Conservation (phyloP, 1,284 basidiomycete genomes). For the Microbotryum lychnidis-dioicae region DNA sequence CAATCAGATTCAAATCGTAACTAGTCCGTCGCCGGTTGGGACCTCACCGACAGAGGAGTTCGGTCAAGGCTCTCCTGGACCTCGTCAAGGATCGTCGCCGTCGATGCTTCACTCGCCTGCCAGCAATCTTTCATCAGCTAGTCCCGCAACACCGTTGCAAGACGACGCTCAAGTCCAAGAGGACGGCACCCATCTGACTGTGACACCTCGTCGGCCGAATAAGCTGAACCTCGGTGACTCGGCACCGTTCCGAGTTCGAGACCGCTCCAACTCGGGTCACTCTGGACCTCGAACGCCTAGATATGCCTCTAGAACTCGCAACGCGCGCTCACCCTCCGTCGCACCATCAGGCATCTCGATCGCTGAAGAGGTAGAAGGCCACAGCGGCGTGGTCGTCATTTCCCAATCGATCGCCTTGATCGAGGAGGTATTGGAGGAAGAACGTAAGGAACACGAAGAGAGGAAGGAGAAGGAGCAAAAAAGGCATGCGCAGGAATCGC, state of each 20-base stretch:
- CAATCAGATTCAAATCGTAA: neutral
- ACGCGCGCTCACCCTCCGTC: constrained; percentile 9
- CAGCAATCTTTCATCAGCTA: too few species aligned
- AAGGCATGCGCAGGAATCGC: too few species aligned
- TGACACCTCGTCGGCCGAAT: neutral
- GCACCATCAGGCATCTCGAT: constrained; percentile 13
- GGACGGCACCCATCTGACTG: neutral
- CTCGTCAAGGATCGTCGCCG: too few species aligned
- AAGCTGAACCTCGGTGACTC: too few species aligned
- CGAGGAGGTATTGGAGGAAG: constrained; percentile 25
- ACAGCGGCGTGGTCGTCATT: constrained; percentile 5
- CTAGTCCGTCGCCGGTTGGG: neutral
- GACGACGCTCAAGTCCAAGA: too few species aligned
- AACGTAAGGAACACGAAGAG: constrained; percentile 14
- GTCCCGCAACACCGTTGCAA: too few species aligned
- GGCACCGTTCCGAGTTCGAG: too few species aligned
- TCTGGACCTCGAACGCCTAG: constrained; percentile 2
- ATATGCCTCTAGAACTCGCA: neutral
- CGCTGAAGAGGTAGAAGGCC: neutral
- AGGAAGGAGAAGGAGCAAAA: constrained; percentile 8
- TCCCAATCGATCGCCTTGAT: constrained; percentile 20
- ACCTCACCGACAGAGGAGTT: neutral
- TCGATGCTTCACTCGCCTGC: too few species aligned
- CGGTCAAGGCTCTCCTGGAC: neutral
- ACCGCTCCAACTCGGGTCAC: neutral